Percentiles rank a stretch among this genome's conserved stretches.
Evolutionary conservation across 306 rosid genomes (phyloP).

Genomic region (Styphnolobium japonicum): DNA sequence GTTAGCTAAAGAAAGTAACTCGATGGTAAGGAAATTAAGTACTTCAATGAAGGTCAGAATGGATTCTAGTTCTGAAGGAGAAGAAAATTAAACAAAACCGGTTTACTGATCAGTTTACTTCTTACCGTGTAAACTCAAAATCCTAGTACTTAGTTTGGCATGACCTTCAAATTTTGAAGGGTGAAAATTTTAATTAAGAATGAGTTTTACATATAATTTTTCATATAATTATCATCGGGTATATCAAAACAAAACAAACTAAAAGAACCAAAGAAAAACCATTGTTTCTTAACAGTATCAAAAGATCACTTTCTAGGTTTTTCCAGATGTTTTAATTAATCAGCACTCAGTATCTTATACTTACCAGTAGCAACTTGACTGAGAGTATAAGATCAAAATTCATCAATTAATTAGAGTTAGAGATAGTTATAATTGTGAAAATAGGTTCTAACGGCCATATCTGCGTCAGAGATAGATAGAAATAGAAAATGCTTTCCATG

Average conservation of each 20-base stretch:
- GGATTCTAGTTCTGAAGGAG: neutral
- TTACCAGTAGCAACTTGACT: neutral
- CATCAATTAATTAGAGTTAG: neutral
- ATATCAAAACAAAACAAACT: neutral
- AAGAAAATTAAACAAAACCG: neutral
- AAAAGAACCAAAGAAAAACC: neutral
- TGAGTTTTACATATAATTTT: neutral
- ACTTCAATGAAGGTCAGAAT: neutral
- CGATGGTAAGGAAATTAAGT: neutral
- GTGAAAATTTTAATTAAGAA: neutral
- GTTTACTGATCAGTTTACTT: neutral
- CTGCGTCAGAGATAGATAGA: neutral
- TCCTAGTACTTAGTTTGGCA: slow-evolving; percentile 14
- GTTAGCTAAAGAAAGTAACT: neutral
- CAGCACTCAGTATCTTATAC: neutral
- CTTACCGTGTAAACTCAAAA: neutral
- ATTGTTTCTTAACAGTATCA: neutral
- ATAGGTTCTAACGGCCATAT: neutral
- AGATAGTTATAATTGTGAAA: neutral
- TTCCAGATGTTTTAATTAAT: neutral
- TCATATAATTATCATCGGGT: neutral
- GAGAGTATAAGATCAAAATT: neutral
- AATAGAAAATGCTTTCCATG: neutral
- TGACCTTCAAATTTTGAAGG: neutral
- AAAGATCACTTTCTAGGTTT: neutral